phyloP scores from a whole-genome alignment of 202 grass and related monocot genomes.

The Setaria viridis region DNA sequence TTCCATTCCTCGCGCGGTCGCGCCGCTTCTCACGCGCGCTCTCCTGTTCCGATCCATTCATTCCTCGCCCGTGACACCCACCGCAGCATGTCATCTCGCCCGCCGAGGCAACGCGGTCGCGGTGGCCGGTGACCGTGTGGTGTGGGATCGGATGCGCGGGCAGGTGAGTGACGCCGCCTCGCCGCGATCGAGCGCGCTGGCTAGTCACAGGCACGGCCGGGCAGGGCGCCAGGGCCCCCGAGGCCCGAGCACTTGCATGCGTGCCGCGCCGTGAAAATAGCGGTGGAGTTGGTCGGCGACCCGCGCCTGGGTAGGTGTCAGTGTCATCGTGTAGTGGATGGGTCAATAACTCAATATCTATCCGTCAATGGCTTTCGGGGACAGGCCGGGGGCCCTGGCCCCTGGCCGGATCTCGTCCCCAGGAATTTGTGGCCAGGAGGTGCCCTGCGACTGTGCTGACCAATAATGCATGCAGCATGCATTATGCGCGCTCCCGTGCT shows the following conservation, averaged over 20 bases:
- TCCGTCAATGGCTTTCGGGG: not conserved
- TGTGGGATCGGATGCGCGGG: not conserved
- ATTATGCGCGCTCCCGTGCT: not conserved
- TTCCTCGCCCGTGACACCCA: not conserved
- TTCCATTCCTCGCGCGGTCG: not conserved
- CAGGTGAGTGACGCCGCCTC: not conserved
- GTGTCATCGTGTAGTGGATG: not conserved
- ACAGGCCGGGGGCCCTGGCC: not conserved
- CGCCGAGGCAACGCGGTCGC: not conserved
- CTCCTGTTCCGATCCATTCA: too few relatives aligned
- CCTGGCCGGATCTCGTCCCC: not conserved
- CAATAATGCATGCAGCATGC: not conserved
- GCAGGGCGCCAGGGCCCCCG: too few relatives aligned
- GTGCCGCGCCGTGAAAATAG: not conserved
- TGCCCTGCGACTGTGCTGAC: conserved; percentile 12
- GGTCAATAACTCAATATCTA: not conserved
- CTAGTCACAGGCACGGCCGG: too few relatives aligned
- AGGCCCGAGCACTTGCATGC: not conserved
- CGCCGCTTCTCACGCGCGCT: too few relatives aligned
- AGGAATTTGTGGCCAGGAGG: conserved; percentile 24
- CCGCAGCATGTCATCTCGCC: not conserved
- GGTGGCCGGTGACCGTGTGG: not conserved
- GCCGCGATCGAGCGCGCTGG: not conserved
- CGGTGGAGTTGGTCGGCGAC: not conserved
- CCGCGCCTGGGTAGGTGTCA: not conserved